Evolutionary conservation across 495 filamentous ascomycete genomes (phyloP), one percentile per base, ranked within the genome.

Genomic region (Bombardia bombarda): DNA sequence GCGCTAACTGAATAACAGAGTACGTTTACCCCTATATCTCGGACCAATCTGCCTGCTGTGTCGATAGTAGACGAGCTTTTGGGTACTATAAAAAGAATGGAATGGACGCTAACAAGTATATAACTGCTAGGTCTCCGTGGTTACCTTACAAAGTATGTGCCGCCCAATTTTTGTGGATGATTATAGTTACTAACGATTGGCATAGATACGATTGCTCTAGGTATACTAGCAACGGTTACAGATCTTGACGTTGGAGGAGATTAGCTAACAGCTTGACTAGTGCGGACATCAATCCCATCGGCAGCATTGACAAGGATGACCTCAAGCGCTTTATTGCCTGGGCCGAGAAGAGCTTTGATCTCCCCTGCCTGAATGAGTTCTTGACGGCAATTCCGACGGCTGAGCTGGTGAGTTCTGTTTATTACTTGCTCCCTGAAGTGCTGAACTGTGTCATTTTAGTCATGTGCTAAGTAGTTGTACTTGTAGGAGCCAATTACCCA

Each of bases 341-440:
- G 69, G 76, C 83, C 2, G 56, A 59, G 38, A 57, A 39, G 32
- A 34, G 51, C 23, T 95, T 87, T 57, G 57, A 77, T 18, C 56
- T 96, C 5, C 86, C 86, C 0, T 79, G 85, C 45, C 73, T 96
- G 4, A 86, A 79, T 1, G 74, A 75, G 3, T 95, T 96, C 67
- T 58, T 93, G 18, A 64, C 70, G 13, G 88, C 89, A 3, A 69
- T 74, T 0, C 88, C 88, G 0, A 92, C 86, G 3, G 88, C 87
- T 1, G 88, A 95, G 58, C 73, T 94, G n/a, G n/a, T n/a, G n/a
- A n/a, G n/a, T n/a, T n/a, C n/a, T n/a, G n/a, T n/a, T n/a, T n/a
- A n/a, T n/a, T n/a, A n/a, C n/a, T n/a, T n/a, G n/a, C n/a, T n/a
- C n/a, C n/a, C n/a, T n/a, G n/a, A n/a, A n/a, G n/a, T n/a, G n/a